These are phyloP conservation scores for Microdochium nivale DNA, from an alignment of 2,329 filamentous ascomycete genomes.

Conservation along the genomic window DNA sequence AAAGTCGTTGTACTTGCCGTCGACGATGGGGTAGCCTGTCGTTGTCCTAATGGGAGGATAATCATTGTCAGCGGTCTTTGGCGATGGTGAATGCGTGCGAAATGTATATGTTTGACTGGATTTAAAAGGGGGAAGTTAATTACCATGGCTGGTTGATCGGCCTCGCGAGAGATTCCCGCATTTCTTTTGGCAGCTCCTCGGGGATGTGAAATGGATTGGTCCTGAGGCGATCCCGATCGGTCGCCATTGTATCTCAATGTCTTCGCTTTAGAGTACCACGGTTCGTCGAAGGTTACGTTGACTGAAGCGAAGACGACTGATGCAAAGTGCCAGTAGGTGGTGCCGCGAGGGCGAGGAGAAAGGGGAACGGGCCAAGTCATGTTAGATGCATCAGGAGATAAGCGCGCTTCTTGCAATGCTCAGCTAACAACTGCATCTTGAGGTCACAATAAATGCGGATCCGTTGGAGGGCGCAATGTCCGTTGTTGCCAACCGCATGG, in stretches of 20 bases:
- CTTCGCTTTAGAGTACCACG: neutral
- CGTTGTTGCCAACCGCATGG: neutral
- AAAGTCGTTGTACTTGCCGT: neutral
- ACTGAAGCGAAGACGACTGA: neutral
- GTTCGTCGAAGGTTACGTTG: neutral
- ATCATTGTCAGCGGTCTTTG: neutral
- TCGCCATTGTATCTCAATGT: neutral
- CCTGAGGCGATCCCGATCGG: neutral
- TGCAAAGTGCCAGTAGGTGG: neutral
- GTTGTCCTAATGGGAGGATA: neutral
- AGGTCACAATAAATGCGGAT: too few species aligned
- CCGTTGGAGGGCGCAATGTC: too few species aligned
- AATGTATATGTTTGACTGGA: too few species aligned
- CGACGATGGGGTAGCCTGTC: neutral
- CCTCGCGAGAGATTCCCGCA: neutral
- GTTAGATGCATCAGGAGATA: neutral
- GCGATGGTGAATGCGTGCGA: neutral
- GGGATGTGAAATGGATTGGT: neutral
- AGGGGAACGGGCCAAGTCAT: neutral
- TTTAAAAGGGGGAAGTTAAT: neutral
- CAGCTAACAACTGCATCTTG: neutral
- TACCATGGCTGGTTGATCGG: neutral
- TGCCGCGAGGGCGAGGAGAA: neutral
- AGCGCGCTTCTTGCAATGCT: neutral
- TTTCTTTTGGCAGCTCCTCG: neutral